Evolutionary conservation across 345 rosid species (phyloP).

Genomic region (Eucalyptus erythrocorys): DNA sequence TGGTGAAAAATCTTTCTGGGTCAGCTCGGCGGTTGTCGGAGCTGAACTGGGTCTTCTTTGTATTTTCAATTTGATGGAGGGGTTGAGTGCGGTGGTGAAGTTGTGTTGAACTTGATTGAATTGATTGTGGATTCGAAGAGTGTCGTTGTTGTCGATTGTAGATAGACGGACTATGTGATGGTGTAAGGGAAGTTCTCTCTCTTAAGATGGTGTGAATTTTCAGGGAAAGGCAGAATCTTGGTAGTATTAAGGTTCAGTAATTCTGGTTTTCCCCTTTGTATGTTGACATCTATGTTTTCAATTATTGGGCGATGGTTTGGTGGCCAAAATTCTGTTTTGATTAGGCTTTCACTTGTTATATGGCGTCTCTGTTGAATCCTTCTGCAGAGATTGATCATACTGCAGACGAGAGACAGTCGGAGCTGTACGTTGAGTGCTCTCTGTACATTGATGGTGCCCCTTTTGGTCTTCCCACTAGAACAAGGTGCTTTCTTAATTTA

Average conservation of each 20-base stretch:
- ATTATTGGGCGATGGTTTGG: background rate
- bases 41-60: background rate
- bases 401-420: slow-evolving; percentile 55
- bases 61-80: background rate
- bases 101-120: background rate
- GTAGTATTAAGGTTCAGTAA: background rate
- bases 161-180: background rate
- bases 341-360: background rate
- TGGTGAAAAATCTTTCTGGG: background rate
- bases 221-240: background rate
- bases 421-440: slow-evolving; percentile 75
- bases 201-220: background rate
- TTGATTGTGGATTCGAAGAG: background rate
- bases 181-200: background rate
- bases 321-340: background rate
- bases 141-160: background rate
- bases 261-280: background rate
- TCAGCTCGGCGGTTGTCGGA: background rate
- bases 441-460: slow-evolving; percentile 86
- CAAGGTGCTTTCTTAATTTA: slow-evolving; percentile 34
- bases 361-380: background rate
- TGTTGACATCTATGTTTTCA: background rate
- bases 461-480: slow-evolving; percentile 85
- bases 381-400: slow-evolving; percentile 27
- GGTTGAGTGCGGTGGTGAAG: background rate